Percentiles rank a stretch among this genome's conserved stretches.
Conservation (phyloP, 164 flowering plant species). For the Macadamia tetraphylla region DNA sequence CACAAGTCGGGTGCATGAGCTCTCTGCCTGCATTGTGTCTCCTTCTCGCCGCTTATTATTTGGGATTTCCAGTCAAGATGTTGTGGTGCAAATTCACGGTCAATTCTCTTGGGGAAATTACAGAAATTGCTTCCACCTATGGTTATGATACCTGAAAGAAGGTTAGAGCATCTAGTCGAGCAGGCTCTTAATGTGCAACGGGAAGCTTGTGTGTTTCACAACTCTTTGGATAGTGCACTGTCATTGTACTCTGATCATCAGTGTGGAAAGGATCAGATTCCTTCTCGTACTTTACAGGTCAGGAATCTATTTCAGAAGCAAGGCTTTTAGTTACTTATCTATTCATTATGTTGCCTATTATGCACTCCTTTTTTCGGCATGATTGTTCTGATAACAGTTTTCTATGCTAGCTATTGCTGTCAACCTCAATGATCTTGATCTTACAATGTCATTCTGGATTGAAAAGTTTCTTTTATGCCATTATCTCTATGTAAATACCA, state of each 20-base stretch:
- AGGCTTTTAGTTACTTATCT: background rate
- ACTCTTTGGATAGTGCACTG: constrained; percentile 51
- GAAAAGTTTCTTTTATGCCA: too few species aligned
- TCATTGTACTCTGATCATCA: constrained; percentile 78
- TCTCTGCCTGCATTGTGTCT: constrained; percentile 48
- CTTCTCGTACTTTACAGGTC: constrained; percentile 77
- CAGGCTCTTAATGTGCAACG: constrained; percentile 70
- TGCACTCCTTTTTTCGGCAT: background rate
- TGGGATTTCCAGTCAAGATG: constrained; percentile 28
- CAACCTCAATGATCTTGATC: background rate
- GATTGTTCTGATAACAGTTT: background rate
- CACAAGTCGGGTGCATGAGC: constrained; percentile 50
- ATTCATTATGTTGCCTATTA: background rate
- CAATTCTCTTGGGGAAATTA: constrained; percentile 48
- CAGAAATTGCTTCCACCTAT: constrained; percentile 72
- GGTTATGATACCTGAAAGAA: constrained; percentile 56
- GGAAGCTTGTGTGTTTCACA: constrained; percentile 74
- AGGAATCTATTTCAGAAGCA: constrained; percentile 5
- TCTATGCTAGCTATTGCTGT: background rate
- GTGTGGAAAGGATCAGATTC: constrained; percentile 74
- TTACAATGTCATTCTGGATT: too few species aligned
- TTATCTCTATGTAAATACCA: background rate
- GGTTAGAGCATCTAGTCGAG: constrained; percentile 77
- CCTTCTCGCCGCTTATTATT: constrained; percentile 25
- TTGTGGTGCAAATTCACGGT: constrained; percentile 31